Conservation (phyloP, 495 filamentous ascomycete genomes). For the Lophium mytilinum region DNA sequence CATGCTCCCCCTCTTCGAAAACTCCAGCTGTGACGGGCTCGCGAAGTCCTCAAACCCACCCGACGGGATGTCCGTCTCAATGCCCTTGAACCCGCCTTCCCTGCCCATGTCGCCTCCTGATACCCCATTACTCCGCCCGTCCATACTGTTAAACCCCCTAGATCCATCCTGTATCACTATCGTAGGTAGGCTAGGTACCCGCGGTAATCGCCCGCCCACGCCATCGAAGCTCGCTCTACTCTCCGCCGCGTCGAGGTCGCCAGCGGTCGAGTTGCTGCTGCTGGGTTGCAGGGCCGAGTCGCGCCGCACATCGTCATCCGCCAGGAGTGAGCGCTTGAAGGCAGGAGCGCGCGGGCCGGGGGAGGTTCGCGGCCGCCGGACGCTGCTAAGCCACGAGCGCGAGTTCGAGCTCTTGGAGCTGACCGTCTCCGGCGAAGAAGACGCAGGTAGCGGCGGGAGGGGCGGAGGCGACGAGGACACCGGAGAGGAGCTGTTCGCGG, state of each 20-base stretch:
- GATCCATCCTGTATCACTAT: conserved; percentile 31
- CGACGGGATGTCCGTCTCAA: conserved; percentile 51
- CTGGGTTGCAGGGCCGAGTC: conserved; percentile 50
- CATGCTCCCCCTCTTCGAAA: conserved; percentile 58
- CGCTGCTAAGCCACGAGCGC: conserved; percentile 23
- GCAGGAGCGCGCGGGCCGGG: conserved; percentile 15
- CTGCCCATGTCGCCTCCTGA: neutral
- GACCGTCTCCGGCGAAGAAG: neutral
- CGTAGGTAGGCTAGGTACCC: conserved; percentile 31
- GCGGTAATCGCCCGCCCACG: conserved; percentile 27
- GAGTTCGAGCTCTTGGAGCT: conserved; percentile 5
- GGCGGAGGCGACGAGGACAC: neutral
- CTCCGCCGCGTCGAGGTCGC: conserved; percentile 35
- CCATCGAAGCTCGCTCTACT: too few relatives aligned
- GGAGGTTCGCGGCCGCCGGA: conserved; percentile 21
- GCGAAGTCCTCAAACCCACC: conserved; percentile 46
- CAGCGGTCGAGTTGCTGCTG: conserved; percentile 37
- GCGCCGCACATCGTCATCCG: conserved; percentile 35
- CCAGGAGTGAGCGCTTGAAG: conserved; percentile 16
- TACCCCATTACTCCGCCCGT: conserved; percentile 3
- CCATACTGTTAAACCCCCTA: conserved; percentile 1
- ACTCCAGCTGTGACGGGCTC: conserved; percentile 43
- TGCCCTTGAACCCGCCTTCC: conserved; percentile 39
- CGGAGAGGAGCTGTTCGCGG: neutral
- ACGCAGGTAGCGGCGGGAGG: neutral